These are phyloP conservation scores for Mycena floridula DNA, from an alignment of 768 basidiomycete species.

Conservation along the genomic window DNA sequence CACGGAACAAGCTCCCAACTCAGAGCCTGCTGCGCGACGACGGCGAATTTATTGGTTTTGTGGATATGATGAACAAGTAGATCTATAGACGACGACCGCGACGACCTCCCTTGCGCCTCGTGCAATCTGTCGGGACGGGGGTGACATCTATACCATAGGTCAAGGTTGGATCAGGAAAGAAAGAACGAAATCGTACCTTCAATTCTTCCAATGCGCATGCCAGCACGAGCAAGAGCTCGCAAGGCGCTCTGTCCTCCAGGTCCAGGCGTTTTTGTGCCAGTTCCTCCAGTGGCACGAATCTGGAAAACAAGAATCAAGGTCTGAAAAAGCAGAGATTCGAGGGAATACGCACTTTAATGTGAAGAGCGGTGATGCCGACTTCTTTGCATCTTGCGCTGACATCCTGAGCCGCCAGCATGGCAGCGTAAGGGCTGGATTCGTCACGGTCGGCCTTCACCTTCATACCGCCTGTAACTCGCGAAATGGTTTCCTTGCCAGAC, in stretches of 20 bases:
- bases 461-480: slow-evolving; percentile 98
- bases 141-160: too few relatives aligned
- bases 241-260: slow-evolving; percentile 98
- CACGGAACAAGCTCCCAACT: too few relatives aligned
- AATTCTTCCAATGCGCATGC: slow-evolving; percentile 97
- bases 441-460: slow-evolving; percentile 99
- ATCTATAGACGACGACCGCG: slow-evolving; percentile 92
- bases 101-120: slow-evolving; percentile 98
- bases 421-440: slow-evolving; percentile 96
- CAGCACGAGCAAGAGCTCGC: slow-evolving; percentile 95
- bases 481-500: slow-evolving; percentile 98
- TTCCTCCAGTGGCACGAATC: slow-evolving; percentile 97
- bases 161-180: too few relatives aligned
- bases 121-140: slow-evolving; percentile 94
- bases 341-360: slow-evolving; percentile 99
- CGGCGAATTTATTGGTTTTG: not conserved
- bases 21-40: too few relatives aligned
- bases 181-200: too few relatives aligned
- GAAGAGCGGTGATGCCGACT: slow-evolving; percentile 96
- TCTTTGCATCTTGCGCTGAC: slow-evolving; percentile 95
- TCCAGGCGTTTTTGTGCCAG: slow-evolving; percentile 97
- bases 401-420: slow-evolving; percentile 98
- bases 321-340: too few relatives aligned
- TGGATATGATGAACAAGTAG: too few relatives aligned
- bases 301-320: too few relatives aligned